Evolutionary conservation across 306 rosid species (phyloP).

Genomic region (Ziziphus jujuba): DNA sequence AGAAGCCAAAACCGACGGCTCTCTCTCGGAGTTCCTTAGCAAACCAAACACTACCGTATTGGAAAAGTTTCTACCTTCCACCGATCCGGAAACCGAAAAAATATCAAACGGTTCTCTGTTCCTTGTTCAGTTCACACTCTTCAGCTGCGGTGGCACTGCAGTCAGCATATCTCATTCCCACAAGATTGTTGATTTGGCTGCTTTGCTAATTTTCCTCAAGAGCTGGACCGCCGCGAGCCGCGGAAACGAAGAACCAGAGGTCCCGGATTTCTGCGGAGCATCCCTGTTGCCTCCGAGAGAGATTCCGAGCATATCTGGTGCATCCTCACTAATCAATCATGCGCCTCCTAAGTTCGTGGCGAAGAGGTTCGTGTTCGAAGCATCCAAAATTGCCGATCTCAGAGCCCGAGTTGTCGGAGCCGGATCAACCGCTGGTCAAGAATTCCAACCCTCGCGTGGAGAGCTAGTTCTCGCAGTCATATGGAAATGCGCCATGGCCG

Average conservation of each 20-base stretch:
- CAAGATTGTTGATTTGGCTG: slow-evolving; percentile 35
- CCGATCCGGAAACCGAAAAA: slow-evolving; percentile 20
- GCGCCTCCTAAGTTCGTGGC: slow-evolving; percentile 18
- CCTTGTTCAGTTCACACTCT: slow-evolving; percentile 38
- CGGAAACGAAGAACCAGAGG: neutral
- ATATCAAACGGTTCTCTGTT: slow-evolving; percentile 21
- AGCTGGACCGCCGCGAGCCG: slow-evolving; percentile 31
- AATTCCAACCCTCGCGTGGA: slow-evolving; percentile 35
- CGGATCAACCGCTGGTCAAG: neutral
- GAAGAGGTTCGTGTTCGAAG: slow-evolving; percentile 33
- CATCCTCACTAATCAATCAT: neutral
- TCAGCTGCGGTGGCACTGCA: slow-evolving; percentile 45
- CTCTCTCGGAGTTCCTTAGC: slow-evolving; percentile 36
- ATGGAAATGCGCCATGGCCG: slow-evolving; percentile 37
- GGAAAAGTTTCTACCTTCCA: slow-evolving; percentile 31
- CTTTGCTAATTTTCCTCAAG: slow-evolving; percentile 19
- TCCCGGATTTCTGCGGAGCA: slow-evolving; percentile 27
- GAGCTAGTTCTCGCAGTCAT: slow-evolving; percentile 42
- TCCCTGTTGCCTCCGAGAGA: slow-evolving; percentile 45
- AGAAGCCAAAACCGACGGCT: slow-evolving; percentile 22
- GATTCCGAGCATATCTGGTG: slow-evolving; percentile 31
- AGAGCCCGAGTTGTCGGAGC: slow-evolving; percentile 18
- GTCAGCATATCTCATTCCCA: slow-evolving; percentile 33
- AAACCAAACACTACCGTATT: slow-evolving; percentile 23
- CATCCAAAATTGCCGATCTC: slow-evolving; percentile 30